These are phyloP conservation scores for Pseudonitzschia delicatissima DNA, from an alignment of 108 stramenopile genomes.

Conservation along the genomic window DNA sequence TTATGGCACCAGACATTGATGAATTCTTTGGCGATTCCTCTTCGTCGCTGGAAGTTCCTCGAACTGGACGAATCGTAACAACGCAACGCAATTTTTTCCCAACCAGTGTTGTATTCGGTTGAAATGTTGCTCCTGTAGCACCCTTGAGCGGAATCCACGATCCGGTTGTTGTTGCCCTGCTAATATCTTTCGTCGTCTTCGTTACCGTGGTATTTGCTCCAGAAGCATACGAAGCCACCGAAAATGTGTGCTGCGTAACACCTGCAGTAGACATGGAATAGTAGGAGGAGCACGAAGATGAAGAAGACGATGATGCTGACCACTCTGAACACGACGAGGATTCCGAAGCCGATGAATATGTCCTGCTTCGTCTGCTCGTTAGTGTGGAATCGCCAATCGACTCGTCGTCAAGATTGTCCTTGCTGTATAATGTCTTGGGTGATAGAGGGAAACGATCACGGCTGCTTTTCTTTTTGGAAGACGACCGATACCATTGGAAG, in stretches of 20 bases:
- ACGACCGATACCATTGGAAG: slow-evolving; percentile 67
- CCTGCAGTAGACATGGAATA: slow-evolving; percentile 8
- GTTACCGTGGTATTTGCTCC: neutral
- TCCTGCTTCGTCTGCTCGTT: neutral
- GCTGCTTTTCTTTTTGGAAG: neutral
- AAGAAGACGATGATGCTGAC: neutral
- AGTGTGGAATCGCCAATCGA: neutral
- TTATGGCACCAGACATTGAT: neutral
- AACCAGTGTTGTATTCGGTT: slow-evolving; percentile 59
- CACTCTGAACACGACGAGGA: neutral
- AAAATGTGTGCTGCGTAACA: neutral
- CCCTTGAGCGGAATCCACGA: slow-evolving; percentile 55
- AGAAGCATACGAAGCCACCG: neutral
- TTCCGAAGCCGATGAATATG: neutral
- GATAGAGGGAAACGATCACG: neutral
- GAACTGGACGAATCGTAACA: slow-evolving; percentile 22
- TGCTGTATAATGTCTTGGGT: neutral
- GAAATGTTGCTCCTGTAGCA: slow-evolving; percentile 55
- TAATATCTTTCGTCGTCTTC: neutral
- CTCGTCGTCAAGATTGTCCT: neutral
- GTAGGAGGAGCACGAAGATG: neutral
- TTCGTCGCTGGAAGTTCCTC: neutral
- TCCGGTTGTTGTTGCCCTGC: neutral
- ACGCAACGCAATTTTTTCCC: slow-evolving; percentile 54
- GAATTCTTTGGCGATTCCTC: neutral